These are phyloP conservation scores for Solanum chiquidenum DNA, from an alignment of 257 asterid species.

Conservation along the genomic window DNA sequence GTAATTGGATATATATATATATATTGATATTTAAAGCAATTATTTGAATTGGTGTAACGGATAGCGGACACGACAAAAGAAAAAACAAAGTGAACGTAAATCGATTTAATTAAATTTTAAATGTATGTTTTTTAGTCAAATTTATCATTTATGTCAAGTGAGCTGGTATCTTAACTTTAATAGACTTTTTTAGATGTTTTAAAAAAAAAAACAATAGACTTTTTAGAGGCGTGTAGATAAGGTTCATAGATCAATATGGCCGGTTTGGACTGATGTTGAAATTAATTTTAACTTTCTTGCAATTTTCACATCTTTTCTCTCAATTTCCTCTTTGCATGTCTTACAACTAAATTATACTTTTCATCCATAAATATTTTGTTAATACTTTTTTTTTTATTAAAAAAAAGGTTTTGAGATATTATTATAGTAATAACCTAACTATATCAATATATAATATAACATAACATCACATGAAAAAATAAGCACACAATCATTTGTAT, in stretches of 20 bases:
- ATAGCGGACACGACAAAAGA: neutral
- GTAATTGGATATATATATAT: neutral
- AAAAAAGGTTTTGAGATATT: neutral
- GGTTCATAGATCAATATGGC: neutral
- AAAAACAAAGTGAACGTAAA: neutral
- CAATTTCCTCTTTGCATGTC: neutral
- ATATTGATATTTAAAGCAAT: neutral
- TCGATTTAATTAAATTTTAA: neutral
- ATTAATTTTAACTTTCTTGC: neutral
- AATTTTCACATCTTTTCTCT: neutral
- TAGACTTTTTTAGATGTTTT: neutral
- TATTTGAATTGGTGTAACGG: neutral
- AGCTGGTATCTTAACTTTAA: neutral
- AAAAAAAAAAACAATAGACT: no score
- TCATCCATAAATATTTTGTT: neutral
- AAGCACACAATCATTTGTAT: neutral
- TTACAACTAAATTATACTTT: neutral
- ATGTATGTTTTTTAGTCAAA: neutral
- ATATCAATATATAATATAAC: neutral
- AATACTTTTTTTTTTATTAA: neutral
- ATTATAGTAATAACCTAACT: neutral
- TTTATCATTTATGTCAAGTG: neutral
- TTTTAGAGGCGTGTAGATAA: neutral
- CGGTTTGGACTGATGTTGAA: neutral
- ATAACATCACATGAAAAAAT: no score